These are phyloP conservation scores for Fomitopsis palustris DNA, from an alignment of 1,284 basidiomycete species.

Conservation along the genomic window DNA sequence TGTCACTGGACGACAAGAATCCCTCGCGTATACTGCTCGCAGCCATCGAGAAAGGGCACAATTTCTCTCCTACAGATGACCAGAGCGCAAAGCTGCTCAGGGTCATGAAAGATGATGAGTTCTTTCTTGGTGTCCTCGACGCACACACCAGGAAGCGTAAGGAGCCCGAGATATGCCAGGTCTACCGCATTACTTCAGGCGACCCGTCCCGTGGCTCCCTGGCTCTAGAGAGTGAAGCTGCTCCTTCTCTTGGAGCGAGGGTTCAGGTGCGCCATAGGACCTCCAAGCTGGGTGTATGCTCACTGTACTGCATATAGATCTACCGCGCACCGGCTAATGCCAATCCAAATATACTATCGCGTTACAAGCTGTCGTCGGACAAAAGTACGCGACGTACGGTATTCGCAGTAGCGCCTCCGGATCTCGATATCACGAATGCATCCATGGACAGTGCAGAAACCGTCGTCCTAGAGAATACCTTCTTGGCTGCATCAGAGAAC, in stretches of 20 bases:
- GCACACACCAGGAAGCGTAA: constrained; percentile 18
- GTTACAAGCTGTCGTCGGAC: not conserved
- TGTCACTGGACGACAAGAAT: constrained; percentile 59
- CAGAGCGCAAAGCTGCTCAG: constrained; percentile 8
- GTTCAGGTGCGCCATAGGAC: constrained; percentile 52
- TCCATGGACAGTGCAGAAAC: constrained; percentile 13
- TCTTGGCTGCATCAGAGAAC: constrained; percentile 58
- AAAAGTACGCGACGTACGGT: not conserved
- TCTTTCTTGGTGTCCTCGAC: constrained; percentile 52
- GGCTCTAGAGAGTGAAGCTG: constrained; percentile 61
- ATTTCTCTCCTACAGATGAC: constrained; percentile 22
- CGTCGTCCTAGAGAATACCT: constrained; percentile 33
- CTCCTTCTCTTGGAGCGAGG: constrained; percentile 50
- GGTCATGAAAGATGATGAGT: constrained; percentile 63
- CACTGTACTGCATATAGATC: constrained; percentile 8
- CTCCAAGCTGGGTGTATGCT: constrained; percentile 4
- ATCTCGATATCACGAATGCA: constrained; percentile 7
- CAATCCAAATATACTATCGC: constrained; percentile 1
- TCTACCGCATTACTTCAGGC: constrained; percentile 69
- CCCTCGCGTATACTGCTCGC: constrained; percentile 68
- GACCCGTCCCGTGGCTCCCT: constrained; percentile 78
- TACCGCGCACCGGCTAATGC: constrained; percentile 9
- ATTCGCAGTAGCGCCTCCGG: constrained; percentile 14
- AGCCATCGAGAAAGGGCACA: constrained; percentile 41
- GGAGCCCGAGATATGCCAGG: constrained; percentile 35